Percentiles rank a stretch among this genome's conserved stretches.
phyloP scores from a whole-genome alignment of 345 rosid species.

The Camelina neglecta region DNA sequence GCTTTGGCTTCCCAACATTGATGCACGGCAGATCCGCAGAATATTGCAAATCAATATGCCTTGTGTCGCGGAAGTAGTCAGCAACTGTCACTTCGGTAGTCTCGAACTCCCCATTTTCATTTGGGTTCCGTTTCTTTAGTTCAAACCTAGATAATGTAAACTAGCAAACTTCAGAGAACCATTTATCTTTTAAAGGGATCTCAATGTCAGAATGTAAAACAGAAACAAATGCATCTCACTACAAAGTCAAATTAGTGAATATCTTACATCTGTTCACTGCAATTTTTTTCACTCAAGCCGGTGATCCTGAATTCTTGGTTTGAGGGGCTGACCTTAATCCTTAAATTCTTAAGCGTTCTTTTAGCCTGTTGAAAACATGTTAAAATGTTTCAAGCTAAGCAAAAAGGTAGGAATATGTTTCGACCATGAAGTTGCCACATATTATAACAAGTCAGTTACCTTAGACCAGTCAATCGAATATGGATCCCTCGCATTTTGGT shows the following conservation, averaged over 20 bases:
- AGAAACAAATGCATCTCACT: constrained; percentile 3
- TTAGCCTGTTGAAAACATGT: constrained; percentile 61
- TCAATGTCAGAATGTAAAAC: constrained; percentile 5
- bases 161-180: constrained; percentile 6
- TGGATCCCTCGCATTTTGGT: constrained; percentile 74
- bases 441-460: constrained; percentile 46
- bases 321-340: constrained; percentile 71
- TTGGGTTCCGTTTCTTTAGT: constrained; percentile 51
- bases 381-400: background rate
- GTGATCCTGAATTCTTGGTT: constrained; percentile 84
- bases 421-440: background rate
- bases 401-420: background rate
- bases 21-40: constrained; percentile 63
- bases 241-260: constrained; percentile 9
- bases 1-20: constrained; percentile 81
- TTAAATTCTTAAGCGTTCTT: constrained; percentile 67
- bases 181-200: constrained; percentile 2
- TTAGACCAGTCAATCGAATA: constrained; percentile 70
- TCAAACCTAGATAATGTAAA: constrained; percentile 60
- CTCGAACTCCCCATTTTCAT: constrained; percentile 58
- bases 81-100: constrained; percentile 62
- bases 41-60: constrained; percentile 62
- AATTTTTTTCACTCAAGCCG: constrained; percentile 71
- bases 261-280: constrained; percentile 61
- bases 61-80: constrained; percentile 70